Base-by-base conservation (phyloP, 202 grass and related monocot species). In the Brachypodium distachyon region DNA sequence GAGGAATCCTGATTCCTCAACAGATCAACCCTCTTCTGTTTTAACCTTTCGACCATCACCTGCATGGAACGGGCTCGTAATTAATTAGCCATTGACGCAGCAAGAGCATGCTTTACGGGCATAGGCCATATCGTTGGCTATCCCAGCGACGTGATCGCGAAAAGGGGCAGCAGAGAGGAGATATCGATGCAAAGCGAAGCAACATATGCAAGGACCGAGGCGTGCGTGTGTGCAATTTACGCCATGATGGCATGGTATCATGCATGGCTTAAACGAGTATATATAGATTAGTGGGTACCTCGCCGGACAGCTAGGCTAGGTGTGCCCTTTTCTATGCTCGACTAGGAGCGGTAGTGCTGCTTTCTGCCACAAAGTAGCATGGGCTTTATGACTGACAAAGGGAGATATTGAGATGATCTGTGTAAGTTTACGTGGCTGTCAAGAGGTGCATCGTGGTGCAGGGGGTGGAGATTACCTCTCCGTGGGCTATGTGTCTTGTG, bases 301-400 rank as follows among this genome's bases (percentile, higher is more conserved):
- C n/a, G n/a, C n/a, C n/a, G n/a, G n/a, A n/a, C n/a, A n/a, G n/a
- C n/a, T 11, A 53, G 29, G 42, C 17, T 60, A 68, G 63, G 13
- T 25, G 8, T 34, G 10, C 0, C 36, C 23, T 46, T 22, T 41
- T 53, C 14, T 0, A 17, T 25, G 43, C 36, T 42, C 37, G 8
- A 25, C 17, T 32, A 4, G 12, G 18, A 16, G 6, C 17, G 28
- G 44, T 61, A 71, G 68, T 73, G 39, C 31, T 44, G 1, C 77
- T 59, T 87, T 83, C 72, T 71, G 64, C 55, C 73, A 34, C 32
- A 77, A 82, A 87, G 78, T 50, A 51, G 54, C 36, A 54, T 22
- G 63, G 31, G 22, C 78, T 81, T 86, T 86, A 13, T 68, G 70
- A 16, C 63, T 68, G 70, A 16, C 63, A 62, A 37, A 34, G 57